These are phyloP conservation scores for Gonium pectorale DNA, from an alignment of 139 green algal genomes.

Conservation along the genomic window DNA sequence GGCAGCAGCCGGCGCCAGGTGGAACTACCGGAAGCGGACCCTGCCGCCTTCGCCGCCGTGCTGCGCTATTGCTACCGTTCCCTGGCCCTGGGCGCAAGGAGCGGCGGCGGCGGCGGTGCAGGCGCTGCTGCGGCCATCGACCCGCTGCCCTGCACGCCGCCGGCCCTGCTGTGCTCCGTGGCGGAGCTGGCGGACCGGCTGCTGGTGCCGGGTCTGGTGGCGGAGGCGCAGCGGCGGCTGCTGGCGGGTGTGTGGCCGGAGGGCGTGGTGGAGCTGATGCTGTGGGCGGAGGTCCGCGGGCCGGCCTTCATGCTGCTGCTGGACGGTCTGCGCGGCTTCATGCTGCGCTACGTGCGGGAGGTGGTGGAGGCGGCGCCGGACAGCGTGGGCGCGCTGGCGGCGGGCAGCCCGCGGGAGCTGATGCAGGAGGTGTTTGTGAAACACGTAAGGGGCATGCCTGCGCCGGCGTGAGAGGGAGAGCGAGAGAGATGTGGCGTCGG, in stretches of 20 bases:
- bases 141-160: neutral
- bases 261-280: neutral
- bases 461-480: no score
- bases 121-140: neutral
- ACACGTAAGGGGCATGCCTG: no score
- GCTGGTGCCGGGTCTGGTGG: neutral
- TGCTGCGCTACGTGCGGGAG: no score
- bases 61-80: neutral
- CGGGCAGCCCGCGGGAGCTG: no score
- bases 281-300: neutral
- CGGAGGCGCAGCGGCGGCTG: neutral
- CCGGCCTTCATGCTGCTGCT: no score
- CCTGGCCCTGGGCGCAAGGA: no score
- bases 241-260: neutral
- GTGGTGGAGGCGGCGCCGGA: no score
- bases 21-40: neutral
- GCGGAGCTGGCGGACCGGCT: neutral
- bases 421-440: no score
- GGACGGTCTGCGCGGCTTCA: no score
- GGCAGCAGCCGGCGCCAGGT: neutral
- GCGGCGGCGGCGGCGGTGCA: no score
- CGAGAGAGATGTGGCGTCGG: no score
- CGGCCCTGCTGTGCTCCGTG: neutral
- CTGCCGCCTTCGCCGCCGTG: neutral
- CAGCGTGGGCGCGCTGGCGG: no score